phyloP scores from a whole-genome alignment of 768 basidiomycete species.

The Tylopilus sp. region DNA sequence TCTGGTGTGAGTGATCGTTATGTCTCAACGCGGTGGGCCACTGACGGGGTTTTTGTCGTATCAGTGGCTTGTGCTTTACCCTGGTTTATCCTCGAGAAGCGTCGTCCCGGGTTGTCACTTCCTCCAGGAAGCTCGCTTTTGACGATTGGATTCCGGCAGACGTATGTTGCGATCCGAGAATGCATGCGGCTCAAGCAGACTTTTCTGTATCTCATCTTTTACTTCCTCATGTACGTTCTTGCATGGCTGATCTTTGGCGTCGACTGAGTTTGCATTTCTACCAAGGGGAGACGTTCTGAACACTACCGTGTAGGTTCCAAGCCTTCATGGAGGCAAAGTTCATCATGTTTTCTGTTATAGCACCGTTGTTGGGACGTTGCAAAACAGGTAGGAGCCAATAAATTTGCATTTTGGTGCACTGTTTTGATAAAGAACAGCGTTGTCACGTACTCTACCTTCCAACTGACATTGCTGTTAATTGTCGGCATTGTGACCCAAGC shows the following conservation, averaged over 20 bases:
- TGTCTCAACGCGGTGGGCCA: not conserved
- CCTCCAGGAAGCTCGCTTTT: constrained; percentile 53
- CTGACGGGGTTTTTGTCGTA: not conserved
- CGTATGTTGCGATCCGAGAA: constrained; percentile 57
- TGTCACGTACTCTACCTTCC: constrained; percentile 68
- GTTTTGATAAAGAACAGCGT: constrained; percentile 39
- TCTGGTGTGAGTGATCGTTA: constrained; percentile 54
- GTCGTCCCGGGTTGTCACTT: constrained; percentile 58
- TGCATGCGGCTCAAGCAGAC: constrained; percentile 69
- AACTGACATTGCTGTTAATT: constrained; percentile 62
- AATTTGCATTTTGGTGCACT: not conserved
- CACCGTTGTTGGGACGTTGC: constrained; percentile 67
- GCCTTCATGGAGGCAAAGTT: not conserved
- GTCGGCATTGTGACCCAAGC: constrained; percentile 65
- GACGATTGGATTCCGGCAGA: constrained; percentile 68
- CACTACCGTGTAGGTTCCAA: constrained; percentile 57
- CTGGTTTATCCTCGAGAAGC: constrained; percentile 71
- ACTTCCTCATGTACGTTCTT: constrained; percentile 63
- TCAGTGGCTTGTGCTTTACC: constrained; percentile 65
- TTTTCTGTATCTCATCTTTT: constrained; percentile 70
- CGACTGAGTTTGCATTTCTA: not conserved
- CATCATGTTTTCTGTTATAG: constrained; percentile 30
- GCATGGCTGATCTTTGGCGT: not conserved
- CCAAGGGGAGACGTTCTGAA: constrained; percentile 71
- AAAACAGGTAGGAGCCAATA: constrained; percentile 52